phyloP scores from a whole-genome alignment of 1,284 basidiomycete species.

The Cutaneotrichosporon cavernicola region DNA sequence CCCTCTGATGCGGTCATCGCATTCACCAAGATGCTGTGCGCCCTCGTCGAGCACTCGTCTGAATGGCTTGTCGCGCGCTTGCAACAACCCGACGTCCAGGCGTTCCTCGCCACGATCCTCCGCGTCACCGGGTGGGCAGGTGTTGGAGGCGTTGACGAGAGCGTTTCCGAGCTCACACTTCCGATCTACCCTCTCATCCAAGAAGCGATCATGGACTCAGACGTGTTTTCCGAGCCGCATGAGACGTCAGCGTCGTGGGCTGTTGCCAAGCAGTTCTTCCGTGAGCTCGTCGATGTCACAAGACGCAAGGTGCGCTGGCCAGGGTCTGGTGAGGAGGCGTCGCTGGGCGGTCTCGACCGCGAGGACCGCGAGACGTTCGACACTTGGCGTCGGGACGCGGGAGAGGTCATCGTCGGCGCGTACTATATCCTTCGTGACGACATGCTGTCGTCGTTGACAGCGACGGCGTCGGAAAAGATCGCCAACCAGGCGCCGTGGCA shows the following conservation, averaged over 20 bases:
- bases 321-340: slow-evolving; percentile 53
- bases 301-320: slow-evolving; percentile 73
- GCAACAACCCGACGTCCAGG: slow-evolving; percentile 63
- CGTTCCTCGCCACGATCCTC: slow-evolving; percentile 68
- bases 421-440: slow-evolving; percentile 81
- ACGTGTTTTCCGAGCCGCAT: slow-evolving; percentile 58
- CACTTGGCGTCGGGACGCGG: slow-evolving; percentile 76
- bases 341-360: slow-evolving; percentile 61
- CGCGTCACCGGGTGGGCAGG: slow-evolving; percentile 72
- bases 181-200: slow-evolving; percentile 86
- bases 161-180: slow-evolving; percentile 78
- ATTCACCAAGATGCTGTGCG: slow-evolving; percentile 72
- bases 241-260: slow-evolving; percentile 52
- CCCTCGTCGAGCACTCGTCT: slow-evolving; percentile 78
- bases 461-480: slow-evolving; percentile 60
- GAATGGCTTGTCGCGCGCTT: slow-evolving; percentile 73
- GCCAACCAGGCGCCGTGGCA: slow-evolving; percentile 36
- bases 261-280: slow-evolving; percentile 73
- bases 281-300: slow-evolving; percentile 68
- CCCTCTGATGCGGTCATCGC: slow-evolving; percentile 54
- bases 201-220: slow-evolving; percentile 76
- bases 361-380: slow-evolving; percentile 52
- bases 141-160: slow-evolving; percentile 74
- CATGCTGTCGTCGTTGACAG: slow-evolving; percentile 69
- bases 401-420: slow-evolving; percentile 87